A percentile compares a stretch with the other conserved stretches of the same genome.
Evolutionary conservation across 163 green algal genomes (phyloP).

Genomic region (Prototheca cutis): DNA sequence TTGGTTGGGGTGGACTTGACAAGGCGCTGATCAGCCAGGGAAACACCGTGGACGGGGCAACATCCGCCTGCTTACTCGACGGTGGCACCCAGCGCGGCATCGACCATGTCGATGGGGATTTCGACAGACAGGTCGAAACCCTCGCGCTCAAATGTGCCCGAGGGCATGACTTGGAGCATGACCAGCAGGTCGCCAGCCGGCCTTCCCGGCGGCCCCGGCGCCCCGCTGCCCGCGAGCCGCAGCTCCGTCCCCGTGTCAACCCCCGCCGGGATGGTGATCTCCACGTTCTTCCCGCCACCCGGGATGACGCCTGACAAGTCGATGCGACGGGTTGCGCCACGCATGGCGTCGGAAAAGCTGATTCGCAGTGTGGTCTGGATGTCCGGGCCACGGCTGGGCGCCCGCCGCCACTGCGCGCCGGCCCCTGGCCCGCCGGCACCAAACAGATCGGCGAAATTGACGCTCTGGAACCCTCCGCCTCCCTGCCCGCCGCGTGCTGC

Average conservation of each 20-base stretch:
- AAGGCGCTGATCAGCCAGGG: too few species aligned
- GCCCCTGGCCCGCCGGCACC: background rate
- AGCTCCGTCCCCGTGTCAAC: conserved; percentile 44
- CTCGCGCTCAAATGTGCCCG: conserved; percentile 46
- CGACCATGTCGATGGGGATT: conserved; percentile 35
- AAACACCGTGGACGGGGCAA: too few species aligned
- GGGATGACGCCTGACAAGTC: conserved; percentile 26
- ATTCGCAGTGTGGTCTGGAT: conserved; percentile 27
- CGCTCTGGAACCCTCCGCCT: conserved; percentile 20
- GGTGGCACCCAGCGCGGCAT: conserved; percentile 37
- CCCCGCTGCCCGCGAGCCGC: conserved; percentile 32
- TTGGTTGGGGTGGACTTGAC: too few species aligned
- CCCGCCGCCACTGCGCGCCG: too few species aligned
- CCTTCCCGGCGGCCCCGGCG: conserved; percentile 8
- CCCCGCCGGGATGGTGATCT: conserved; percentile 61
- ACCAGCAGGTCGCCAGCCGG: conserved; percentile 34
- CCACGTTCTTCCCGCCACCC: conserved; percentile 20
- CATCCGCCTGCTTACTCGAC: conserved; percentile 19
- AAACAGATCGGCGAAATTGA: conserved; percentile 26
- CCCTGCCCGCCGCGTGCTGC: too few species aligned
- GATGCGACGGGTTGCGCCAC: conserved; percentile 22
- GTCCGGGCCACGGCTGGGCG: conserved; percentile 5
- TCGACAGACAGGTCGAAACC: conserved; percentile 41
- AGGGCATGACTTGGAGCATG: conserved; percentile 38
- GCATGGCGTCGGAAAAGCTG: conserved; percentile 57